phyloP scores from a whole-genome alignment of 164 flowering plant genomes.

The Amborella trichopoda region DNA sequence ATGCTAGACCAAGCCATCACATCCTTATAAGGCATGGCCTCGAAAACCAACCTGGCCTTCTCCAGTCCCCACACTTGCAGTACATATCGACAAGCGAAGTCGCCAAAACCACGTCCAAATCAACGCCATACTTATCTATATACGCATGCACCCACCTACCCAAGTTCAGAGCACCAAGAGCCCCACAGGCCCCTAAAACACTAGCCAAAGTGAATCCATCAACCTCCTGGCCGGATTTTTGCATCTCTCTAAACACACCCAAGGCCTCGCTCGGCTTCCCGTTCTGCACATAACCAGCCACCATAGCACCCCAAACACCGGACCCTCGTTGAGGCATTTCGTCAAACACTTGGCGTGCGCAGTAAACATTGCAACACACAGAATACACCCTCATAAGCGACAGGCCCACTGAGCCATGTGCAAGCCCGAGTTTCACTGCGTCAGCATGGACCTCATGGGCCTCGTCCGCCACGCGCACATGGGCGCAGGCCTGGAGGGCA shows the following conservation, averaged over 20 bases:
- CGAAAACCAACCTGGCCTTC: slow-evolving; percentile 10
- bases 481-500: slow-evolving; percentile 13
- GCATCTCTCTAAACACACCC: slow-evolving; percentile 13
- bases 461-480: slow-evolving; percentile 3
- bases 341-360: slow-evolving; percentile 10
- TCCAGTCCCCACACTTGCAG: slow-evolving; percentile 14
- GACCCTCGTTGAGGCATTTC: slow-evolving; percentile 12
- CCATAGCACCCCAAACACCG: slow-evolving; percentile 14
- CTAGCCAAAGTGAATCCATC: slow-evolving; percentile 16
- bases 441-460: slow-evolving; percentile 5
- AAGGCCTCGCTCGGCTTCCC: slow-evolving; percentile 9
- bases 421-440: slow-evolving; percentile 9
- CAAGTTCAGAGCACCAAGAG: slow-evolving; percentile 14
- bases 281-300: slow-evolving; percentile 16
- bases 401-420: slow-evolving; percentile 7
- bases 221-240: slow-evolving; percentile 3
- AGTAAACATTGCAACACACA: slow-evolving; percentile 2
- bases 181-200: slow-evolving; percentile 13
- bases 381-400: slow-evolving; percentile 7
- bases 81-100: slow-evolving; percentile 18
- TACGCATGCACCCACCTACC: slow-evolving; percentile 16
- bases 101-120: slow-evolving; percentile 11
- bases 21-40: slow-evolving; percentile 9
- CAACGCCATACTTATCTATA: slow-evolving; percentile 6
- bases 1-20: slow-evolving; percentile 16